Conservation (phyloP, 2,329 filamentous ascomycete species). For the Botrytis paeoniae region DNA sequence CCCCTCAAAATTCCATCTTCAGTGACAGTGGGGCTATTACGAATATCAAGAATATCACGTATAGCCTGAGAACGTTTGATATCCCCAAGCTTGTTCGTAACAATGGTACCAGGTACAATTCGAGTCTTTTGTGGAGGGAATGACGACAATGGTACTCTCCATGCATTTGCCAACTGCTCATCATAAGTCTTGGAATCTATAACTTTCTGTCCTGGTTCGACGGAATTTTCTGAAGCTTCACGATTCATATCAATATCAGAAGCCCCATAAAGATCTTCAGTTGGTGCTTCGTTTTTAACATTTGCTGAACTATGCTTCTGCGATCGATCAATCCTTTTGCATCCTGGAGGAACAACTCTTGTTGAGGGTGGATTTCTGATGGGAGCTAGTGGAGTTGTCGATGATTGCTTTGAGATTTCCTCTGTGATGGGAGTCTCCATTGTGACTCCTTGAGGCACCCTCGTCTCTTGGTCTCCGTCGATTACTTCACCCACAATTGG, state of each 20-base stretch:
- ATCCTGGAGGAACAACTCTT: neutral
- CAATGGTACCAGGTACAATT: neutral
- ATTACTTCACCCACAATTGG: neutral
- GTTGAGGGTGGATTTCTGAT: neutral
- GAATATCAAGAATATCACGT: neutral
- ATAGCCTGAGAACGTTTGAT: neutral
- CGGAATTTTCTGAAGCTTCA: neutral
- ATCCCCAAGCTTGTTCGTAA: neutral
- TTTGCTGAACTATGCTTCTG: neutral
- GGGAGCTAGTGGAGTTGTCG: neutral
- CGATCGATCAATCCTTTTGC: neutral
- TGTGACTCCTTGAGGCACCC: neutral
- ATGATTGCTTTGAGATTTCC: neutral
- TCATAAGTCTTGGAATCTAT: neutral
- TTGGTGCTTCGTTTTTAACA: neutral
- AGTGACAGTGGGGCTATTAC: neutral
- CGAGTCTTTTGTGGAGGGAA: neutral
- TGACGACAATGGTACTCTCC: neutral
- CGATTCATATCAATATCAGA: neutral
- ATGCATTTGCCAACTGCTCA: neutral
- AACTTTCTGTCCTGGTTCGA: neutral
- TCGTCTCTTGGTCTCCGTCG: neutral
- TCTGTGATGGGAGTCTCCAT: neutral
- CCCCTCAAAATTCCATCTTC: neutral
- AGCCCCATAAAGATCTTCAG: neutral